A percentile compares a stretch with the other conserved stretches of the same genome.
Evolutionary conservation across 2,329 filamentous ascomycete species (phyloP).

Genomic region (Chrysoporthe cubensis): DNA sequence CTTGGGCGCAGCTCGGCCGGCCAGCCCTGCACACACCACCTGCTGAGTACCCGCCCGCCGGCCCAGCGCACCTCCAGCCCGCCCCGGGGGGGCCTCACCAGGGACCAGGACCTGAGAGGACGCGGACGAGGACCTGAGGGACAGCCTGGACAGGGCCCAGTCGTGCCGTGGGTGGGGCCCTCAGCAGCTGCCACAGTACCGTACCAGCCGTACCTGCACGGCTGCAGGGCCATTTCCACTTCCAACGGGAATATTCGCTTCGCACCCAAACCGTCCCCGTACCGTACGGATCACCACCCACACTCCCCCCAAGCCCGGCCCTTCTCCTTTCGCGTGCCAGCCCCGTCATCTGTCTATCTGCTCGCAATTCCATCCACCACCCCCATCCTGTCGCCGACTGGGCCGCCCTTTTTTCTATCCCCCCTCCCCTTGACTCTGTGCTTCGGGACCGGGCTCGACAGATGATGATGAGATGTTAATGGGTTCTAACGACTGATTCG

Average conservation of each 20-base stretch:
- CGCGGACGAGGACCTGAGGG: too few relatives aligned
- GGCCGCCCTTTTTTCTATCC: not conserved
- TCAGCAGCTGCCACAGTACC: too few relatives aligned
- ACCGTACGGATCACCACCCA: not conserved
- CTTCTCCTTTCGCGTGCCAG: conserved; percentile 6
- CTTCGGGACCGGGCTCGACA: not conserved
- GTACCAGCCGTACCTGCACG: too few relatives aligned
- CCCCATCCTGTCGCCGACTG: not conserved
- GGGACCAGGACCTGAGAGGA: not conserved
- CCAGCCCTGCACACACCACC: not conserved
- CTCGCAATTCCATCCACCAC: conserved; percentile 5
- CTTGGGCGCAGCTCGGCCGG: not conserved
- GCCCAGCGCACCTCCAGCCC: not conserved
- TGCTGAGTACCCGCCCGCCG: not conserved
- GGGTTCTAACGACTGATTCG: conserved; percentile 21
- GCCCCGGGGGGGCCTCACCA: not conserved
- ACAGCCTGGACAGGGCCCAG: not conserved
- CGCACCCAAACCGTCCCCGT: not conserved
- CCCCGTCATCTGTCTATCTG: not conserved
- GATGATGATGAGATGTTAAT: conserved; percentile 27
- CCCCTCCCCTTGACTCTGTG: not conserved
- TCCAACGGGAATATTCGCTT: not conserved
- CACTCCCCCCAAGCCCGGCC: not conserved
- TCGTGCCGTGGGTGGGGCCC: not conserved
- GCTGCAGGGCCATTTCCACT: not conserved